phyloP scores from a whole-genome alignment of 768 basidiomycete species.

The Boletus sp. region DNA sequence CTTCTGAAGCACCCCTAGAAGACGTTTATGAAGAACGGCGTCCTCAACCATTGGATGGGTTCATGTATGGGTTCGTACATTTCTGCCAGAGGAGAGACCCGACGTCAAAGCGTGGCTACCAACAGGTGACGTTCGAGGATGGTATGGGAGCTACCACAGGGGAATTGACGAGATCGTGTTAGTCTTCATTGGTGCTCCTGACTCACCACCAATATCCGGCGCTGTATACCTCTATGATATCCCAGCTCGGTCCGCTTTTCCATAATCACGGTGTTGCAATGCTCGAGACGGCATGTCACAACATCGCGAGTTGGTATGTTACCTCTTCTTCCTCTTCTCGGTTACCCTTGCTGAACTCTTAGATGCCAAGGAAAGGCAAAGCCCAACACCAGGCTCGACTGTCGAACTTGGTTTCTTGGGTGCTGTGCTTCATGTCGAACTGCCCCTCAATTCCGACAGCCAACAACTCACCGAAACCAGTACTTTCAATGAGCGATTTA shows the following conservation, averaged over 20 bases:
- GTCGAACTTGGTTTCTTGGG: constrained; percentile 86
- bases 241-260: constrained; percentile 72
- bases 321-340: background rate
- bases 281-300: constrained; percentile 83
- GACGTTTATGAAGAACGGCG: constrained; percentile 27
- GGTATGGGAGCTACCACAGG: background rate
- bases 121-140: constrained; percentile 51
- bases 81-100: constrained; percentile 71
- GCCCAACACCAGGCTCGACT: constrained; percentile 59
- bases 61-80: constrained; percentile 74
- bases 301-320: constrained; percentile 79
- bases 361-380: constrained; percentile 68
- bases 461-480: constrained; percentile 66
- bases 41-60: constrained; percentile 54
- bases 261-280: constrained; percentile 73
- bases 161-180: constrained; percentile 2
- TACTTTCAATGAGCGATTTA: constrained; percentile 50
- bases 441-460: constrained; percentile 67
- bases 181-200: constrained; percentile 66
- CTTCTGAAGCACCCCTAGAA: constrained; percentile 17
- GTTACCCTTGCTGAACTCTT: constrained; percentile 7
- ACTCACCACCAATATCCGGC: constrained; percentile 80
- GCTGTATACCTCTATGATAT: constrained; percentile 68
- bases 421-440: constrained; percentile 64
- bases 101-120: constrained; percentile 72